phyloP scores from a whole-genome alignment of 1,139 yeast genomes.

The Blastobotrys illinoisensis region DNA sequence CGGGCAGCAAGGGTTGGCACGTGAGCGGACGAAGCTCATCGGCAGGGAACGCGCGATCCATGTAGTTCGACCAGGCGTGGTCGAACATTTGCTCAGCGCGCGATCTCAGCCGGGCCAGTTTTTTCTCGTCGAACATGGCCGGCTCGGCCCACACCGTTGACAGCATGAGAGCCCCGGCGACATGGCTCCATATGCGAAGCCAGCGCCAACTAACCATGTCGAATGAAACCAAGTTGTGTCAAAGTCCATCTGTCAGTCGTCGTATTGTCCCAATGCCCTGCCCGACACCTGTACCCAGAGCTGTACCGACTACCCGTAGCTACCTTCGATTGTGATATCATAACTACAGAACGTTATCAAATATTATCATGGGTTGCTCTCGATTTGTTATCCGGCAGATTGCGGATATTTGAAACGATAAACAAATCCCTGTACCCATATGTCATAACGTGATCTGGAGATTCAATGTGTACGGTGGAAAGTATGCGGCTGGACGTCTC shows the following conservation, averaged over 20 bases:
- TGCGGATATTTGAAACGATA: no score
- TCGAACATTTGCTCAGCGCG: slow-evolving; percentile 43
- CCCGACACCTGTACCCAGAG: no score
- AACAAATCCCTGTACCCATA: no score
- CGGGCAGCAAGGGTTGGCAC: slow-evolving; percentile 67
- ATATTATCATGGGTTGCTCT: no score
- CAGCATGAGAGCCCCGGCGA: neutral
- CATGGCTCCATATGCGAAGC: neutral
- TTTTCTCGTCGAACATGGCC: neutral
- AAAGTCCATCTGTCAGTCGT: no score
- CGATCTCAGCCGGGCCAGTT: neutral
- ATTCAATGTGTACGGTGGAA: neutral
- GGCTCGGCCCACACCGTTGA: neutral
- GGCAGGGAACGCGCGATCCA: slow-evolving; percentile 66
- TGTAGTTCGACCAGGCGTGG: slow-evolving; percentile 75
- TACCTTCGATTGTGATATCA: no score
- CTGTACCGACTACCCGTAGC: no score
- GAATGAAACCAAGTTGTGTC: neutral
- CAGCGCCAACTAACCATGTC: neutral
- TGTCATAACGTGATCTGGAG: no score
- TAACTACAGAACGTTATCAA: no score
- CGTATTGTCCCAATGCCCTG: no score
- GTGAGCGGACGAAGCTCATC: slow-evolving; percentile 77
- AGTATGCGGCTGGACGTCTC: neutral
- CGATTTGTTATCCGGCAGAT: no score